Evolutionary conservation across 441 rosid genomes (phyloP).

Genomic region (Populus tomentosa): DNA sequence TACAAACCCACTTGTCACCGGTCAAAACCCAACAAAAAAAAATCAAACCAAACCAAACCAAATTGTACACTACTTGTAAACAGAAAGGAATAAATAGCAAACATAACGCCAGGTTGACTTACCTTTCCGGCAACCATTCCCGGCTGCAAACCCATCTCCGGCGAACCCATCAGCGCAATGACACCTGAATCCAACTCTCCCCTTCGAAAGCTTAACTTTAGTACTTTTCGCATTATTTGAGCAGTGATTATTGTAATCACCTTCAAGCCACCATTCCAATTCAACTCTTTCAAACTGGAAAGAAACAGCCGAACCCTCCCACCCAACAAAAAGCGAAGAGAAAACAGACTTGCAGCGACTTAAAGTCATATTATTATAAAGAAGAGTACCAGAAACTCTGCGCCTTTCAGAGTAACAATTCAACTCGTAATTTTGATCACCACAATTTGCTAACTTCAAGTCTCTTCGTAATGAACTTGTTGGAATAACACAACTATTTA

Average conservation of each 20-base stretch:
- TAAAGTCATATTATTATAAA: constrained; percentile 7
- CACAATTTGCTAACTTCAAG: constrained; percentile 22
- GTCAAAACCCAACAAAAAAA: constrained; percentile 16
- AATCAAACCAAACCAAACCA: background rate
- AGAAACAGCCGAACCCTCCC: constrained; percentile 15
- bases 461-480: constrained; percentile 11
- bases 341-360: constrained; percentile 35
- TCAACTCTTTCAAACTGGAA: constrained; percentile 34
- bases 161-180: constrained; percentile 38
- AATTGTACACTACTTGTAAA: background rate
- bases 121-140: constrained; percentile 57
- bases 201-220: background rate
- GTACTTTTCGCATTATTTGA: constrained; percentile 23
- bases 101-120: constrained; percentile 28
- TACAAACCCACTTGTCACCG: constrained; percentile 8
- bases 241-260: constrained; percentile 28
- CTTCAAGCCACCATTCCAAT: constrained; percentile 67
- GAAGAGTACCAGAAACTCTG: constrained; percentile 20
- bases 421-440: constrained; percentile 18
- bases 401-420: constrained; percentile 30
- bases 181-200: constrained; percentile 38
- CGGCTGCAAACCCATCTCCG: constrained; percentile 56
- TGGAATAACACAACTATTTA: constrained; percentile 29
- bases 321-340: constrained; percentile 42
- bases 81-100: background rate